Conservation (phyloP, 345 rosid genomes). For the Syzygium aqueum region DNA sequence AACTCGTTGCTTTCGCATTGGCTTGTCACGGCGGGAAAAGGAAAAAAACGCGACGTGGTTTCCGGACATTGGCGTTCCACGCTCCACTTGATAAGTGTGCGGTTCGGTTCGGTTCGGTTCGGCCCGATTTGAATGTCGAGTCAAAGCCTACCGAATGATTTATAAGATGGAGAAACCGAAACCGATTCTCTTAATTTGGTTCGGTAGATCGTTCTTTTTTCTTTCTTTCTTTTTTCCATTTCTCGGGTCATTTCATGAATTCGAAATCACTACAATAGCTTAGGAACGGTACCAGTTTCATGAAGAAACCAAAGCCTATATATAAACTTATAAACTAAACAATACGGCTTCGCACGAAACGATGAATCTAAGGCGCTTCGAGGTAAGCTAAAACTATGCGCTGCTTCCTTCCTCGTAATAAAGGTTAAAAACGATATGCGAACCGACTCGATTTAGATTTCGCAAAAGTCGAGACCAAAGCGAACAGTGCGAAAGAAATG, state of each 20-base stretch:
- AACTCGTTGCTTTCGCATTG: not conserved
- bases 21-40: not conserved
- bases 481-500: not conserved
- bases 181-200: not conserved
- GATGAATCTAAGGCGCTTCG: not conserved
- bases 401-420: not conserved
- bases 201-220: too few relatives aligned
- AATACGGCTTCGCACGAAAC: too few relatives aligned
- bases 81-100: not conserved
- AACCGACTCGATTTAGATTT: not conserved
- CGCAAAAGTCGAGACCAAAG: not conserved
- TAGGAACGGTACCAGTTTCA: not conserved
- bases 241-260: not conserved
- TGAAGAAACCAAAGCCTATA: not conserved
- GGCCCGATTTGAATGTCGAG: not conserved
- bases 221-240: not conserved
- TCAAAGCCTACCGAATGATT: not conserved
- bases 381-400: too few relatives aligned
- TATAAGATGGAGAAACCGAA: not conserved
- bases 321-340: not conserved
- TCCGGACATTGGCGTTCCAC: not conserved
- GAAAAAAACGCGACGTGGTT: not conserved
- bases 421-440: not conserved
- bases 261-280: not conserved
- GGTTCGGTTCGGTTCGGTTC: not conserved